Percentiles rank a stretch among this genome's conserved stretches.
Conservation (phyloP, 768 basidiomycete species). For the Lactarius sp. region DNA sequence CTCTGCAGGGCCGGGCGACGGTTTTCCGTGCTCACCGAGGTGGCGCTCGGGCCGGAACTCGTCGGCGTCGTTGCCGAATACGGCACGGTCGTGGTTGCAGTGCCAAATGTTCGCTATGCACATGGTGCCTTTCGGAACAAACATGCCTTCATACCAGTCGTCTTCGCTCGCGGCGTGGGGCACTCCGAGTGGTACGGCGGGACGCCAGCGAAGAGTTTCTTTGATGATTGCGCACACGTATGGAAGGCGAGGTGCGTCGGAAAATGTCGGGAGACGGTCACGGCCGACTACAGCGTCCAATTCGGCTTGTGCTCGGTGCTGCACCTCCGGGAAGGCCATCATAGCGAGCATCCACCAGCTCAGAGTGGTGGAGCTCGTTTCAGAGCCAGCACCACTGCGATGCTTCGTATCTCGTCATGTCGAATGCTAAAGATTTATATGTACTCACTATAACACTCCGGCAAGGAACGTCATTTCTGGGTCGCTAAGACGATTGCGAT, state of each 20-base stretch:
- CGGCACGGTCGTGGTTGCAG: slow-evolving; percentile 1
- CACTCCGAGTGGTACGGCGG: not conserved
- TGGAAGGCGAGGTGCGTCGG: slow-evolving; percentile 23
- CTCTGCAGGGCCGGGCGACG: slow-evolving; percentile 1
- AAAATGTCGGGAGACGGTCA: slow-evolving; percentile 19
- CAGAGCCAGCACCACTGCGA: slow-evolving; percentile 5
- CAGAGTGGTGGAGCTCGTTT: slow-evolving; percentile 12
- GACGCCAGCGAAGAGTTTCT: slow-evolving; percentile 19
- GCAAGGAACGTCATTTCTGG: not conserved
- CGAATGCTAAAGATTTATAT: not conserved
- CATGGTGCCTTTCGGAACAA: slow-evolving; percentile 36
- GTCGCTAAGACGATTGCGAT: not conserved
- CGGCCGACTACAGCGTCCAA: slow-evolving; percentile 21
- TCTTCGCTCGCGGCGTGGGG: slow-evolving; percentile 25
- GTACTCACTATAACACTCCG: not conserved
- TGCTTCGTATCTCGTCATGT: too few species aligned
- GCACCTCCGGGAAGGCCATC: slow-evolving; percentile 19
- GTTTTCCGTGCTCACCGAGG: slow-evolving; percentile 11
- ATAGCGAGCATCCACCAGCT: slow-evolving; percentile 13
- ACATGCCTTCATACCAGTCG: slow-evolving; percentile 30
- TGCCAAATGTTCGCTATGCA: slow-evolving; percentile 30
- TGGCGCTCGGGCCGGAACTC: slow-evolving; percentile 26
- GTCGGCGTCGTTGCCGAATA: slow-evolving; percentile 23
- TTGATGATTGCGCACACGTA: slow-evolving; percentile 23
- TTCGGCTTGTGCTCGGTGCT: slow-evolving; percentile 20